These are phyloP conservation scores for Microbotryum lychnidis-dioicae DNA, from an alignment of 1,284 basidiomycete species.

Conservation along the genomic window DNA sequence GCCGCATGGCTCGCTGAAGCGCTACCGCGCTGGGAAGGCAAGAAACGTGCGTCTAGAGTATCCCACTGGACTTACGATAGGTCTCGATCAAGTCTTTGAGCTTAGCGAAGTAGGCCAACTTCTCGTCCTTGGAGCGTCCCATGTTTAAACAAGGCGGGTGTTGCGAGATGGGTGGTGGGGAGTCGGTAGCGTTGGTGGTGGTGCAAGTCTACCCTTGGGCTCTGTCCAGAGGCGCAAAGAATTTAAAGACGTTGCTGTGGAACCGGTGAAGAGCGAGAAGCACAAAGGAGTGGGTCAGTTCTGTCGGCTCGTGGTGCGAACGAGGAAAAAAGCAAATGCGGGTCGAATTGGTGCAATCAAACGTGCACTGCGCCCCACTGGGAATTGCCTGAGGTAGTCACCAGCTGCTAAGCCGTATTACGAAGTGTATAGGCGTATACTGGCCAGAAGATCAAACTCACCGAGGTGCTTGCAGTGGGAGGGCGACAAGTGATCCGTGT, in stretches of 20 bases:
- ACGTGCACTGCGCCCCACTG: too few relatives aligned
- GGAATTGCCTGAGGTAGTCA: too few relatives aligned
- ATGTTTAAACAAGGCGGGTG: constrained; percentile 12
- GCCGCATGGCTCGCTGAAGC: neutral
- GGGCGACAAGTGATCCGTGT: too few relatives aligned
- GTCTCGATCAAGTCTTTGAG: constrained; percentile 86
- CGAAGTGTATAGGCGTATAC: too few relatives aligned
- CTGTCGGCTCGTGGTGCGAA: too few relatives aligned
- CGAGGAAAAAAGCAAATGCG: too few relatives aligned
- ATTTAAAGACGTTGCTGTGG: constrained; percentile 33
- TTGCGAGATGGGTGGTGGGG: neutral
- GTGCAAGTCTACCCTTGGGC: constrained; percentile 30
- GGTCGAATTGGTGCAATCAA: too few relatives aligned
- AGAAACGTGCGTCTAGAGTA: too few relatives aligned
- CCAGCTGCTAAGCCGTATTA: too few relatives aligned
- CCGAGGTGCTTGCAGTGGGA: too few relatives aligned
- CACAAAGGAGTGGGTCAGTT: too few relatives aligned
- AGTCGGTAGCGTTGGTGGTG: neutral
- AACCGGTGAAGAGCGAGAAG: neutral
- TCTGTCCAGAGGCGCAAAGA: constrained; percentile 32
- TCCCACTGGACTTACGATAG: constrained; percentile 58
- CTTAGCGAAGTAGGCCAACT: constrained; percentile 88
- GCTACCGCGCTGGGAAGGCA: neutral
- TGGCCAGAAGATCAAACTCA: too few relatives aligned
- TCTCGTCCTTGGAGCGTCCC: constrained; percentile 49